Base-by-base conservation (phyloP, 148 eudicot species). In the Vaccinium macrocarpon region DNA sequence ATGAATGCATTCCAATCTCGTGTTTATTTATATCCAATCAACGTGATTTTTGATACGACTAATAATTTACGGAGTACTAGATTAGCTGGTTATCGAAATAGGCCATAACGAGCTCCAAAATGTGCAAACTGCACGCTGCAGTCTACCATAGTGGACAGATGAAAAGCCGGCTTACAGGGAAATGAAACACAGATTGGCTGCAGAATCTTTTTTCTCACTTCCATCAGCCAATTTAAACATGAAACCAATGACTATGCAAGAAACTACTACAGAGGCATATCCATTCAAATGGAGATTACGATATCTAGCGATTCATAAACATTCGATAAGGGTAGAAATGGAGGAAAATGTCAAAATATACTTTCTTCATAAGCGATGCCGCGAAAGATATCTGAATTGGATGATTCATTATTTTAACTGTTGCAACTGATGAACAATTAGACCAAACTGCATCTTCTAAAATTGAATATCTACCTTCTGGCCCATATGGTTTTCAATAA, bases 401-500 rank as follows among this genome's bases (percentile, higher is more conserved):
- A 52, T 32, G 57, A 74, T 83, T 19, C 53, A 53, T 73, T 76
- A 83, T 83, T 83, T 51, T 82, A 59, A 83, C 35, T 56, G 71
- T 56, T 74, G 42, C 3, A 73, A 82, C 53, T 53, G 85, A 23
- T 56, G 32, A 73, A 82, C 84, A 27, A 11, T 29, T 11, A 53
- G 12, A 86, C 75, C 57, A 68, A 81, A 81, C 49, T 66, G 86
- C 84, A 86, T 29, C 76, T 74, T 76, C 84, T 85, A 80, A 51
- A 79, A n/a, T 21, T 68, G 64, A 74, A 79, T 76, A 80, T 80
- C 86, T 88, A 84, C 80, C 81, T 64, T 68, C 61, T 82, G 61
- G 86, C 84, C 75, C 86, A 82, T 84, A 48, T 86, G 88, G 88
- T 78, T 77, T 88, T 81, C 85, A 76, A 81, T 77, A 55, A 53